Conservation (phyloP, 1,284 basidiomycete genomes). For the Hypsizygus ulmarius region DNA sequence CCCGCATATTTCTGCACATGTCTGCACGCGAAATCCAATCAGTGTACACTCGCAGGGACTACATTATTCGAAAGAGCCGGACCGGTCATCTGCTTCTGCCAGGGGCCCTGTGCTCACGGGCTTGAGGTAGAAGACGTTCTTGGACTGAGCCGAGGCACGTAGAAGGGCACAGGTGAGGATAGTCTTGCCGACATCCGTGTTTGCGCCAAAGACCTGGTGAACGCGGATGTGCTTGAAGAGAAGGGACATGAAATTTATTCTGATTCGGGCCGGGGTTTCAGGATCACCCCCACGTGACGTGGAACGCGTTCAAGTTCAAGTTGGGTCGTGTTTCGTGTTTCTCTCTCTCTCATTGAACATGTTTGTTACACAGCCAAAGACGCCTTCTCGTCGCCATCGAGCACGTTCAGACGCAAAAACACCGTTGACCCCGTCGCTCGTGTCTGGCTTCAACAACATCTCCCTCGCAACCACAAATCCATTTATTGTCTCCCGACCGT, state of each 20-base stretch:
- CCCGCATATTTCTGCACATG: slow-evolving; percentile 70
- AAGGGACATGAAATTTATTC: slow-evolving; percentile 35
- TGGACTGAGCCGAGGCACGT: slow-evolving; percentile 60
- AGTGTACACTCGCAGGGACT: background rate
- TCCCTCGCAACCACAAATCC: slow-evolving; percentile 56
- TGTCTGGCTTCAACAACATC: slow-evolving; percentile 54
- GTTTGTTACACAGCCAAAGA: slow-evolving; percentile 43
- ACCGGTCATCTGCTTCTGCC: slow-evolving; percentile 84
- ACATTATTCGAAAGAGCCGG: slow-evolving; percentile 24
- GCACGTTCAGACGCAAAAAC: slow-evolving; percentile 71
- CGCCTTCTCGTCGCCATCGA: slow-evolving; percentile 60
- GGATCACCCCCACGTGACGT: slow-evolving; percentile 12
- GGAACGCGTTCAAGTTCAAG: background rate
- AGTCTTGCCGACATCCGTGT: slow-evolving; percentile 93
- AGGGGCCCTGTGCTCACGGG: slow-evolving; percentile 86
- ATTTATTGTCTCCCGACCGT: slow-evolving; percentile 55
- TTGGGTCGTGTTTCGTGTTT: background rate
- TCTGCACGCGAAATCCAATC: slow-evolving; percentile 44
- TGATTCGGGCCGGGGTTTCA: too few relatives aligned
- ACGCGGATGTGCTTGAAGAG: slow-evolving; percentile 80
- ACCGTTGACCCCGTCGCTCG: slow-evolving; percentile 66
- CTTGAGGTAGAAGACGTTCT: slow-evolving; percentile 80
- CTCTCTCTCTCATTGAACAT: slow-evolving; percentile 4
- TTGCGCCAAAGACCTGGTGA: slow-evolving; percentile 89
- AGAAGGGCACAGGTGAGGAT: slow-evolving; percentile 82